Conservation (phyloP, 179 eudicot genomes). For the Corrigiola litoralis region DNA sequence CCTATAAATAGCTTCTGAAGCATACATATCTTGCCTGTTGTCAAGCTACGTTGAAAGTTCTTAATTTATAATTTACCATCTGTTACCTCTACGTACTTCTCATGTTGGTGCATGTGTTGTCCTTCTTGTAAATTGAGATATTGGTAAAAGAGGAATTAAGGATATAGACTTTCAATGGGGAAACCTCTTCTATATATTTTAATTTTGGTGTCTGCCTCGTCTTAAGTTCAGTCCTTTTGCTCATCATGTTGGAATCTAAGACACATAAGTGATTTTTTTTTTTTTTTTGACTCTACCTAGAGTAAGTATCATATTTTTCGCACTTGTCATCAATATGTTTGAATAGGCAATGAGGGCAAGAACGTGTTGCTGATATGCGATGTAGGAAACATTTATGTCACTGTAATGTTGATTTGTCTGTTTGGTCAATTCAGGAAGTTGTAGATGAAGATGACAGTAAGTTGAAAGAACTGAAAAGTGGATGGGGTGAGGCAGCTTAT, state of each 20-base stretch:
- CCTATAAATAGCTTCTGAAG: background rate
- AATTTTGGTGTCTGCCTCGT: too few species aligned
- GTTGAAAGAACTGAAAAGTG: slow-evolving; percentile 32
- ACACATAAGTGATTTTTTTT: too few species aligned
- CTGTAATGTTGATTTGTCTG: background rate
- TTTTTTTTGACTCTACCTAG: background rate
- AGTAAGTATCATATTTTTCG: too few species aligned
- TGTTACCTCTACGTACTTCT: too few species aligned
- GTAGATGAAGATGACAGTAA: slow-evolving; percentile 40
- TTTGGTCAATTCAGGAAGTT: slow-evolving; percentile 33
- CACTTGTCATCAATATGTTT: background rate
- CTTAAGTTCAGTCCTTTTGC: background rate
- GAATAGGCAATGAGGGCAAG: background rate
- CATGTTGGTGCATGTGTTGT: too few species aligned
- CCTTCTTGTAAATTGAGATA: too few species aligned
- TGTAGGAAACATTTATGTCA: background rate
- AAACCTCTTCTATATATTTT: too few species aligned
- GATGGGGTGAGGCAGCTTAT: slow-evolving; percentile 46
- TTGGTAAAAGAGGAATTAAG: too few species aligned
- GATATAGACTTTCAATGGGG: too few species aligned
- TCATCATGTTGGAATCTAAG: background rate
- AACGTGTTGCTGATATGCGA: background rate
- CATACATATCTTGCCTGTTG: too few species aligned
- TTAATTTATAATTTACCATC: too few species aligned
- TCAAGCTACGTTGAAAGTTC: too few species aligned